Evolutionary conservation across 2,329 filamentous ascomycete species (phyloP).

Genomic region (Ilyonectria sp.): DNA sequence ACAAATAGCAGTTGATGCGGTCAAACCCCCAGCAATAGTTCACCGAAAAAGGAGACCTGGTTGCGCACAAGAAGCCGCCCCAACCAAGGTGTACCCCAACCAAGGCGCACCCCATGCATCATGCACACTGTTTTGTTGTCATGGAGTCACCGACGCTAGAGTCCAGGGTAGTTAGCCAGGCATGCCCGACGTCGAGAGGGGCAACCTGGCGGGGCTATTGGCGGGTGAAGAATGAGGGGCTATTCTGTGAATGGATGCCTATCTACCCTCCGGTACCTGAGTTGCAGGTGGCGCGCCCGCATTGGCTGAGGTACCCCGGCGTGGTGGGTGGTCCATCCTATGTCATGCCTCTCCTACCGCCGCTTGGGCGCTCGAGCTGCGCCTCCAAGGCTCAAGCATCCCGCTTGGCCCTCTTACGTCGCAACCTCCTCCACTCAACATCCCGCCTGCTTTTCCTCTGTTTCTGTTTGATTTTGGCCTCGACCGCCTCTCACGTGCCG

Average conservation of each 20-base stretch:
- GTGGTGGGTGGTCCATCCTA: conserved; percentile 29
- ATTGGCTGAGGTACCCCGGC: conserved; percentile 26
- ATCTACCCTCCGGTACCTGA: conserved; percentile 19
- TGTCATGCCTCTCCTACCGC: conserved; percentile 42
- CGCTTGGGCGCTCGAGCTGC: conserved; percentile 42
- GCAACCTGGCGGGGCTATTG: conserved; percentile 47
- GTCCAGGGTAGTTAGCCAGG: conserved; percentile 30
- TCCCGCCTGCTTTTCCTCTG: conserved; percentile 34
- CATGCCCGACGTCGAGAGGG: conserved; percentile 46
- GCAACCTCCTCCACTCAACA: conserved; percentile 38
- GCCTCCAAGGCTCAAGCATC: conserved; percentile 41
- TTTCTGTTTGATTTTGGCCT: conserved; percentile 29
- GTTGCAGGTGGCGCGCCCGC: conserved; percentile 6
- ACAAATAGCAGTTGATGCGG: not conserved
- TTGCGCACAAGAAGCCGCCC: conserved; percentile 15
- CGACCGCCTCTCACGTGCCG: conserved; percentile 21
- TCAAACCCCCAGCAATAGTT: not conserved
- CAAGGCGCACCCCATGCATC: not conserved
- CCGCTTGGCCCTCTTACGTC: conserved; percentile 42
- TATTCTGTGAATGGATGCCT: conserved; percentile 18
- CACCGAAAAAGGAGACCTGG: conserved; percentile 15
- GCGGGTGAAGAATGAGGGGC: conserved; percentile 25
- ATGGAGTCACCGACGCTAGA: conserved; percentile 27
- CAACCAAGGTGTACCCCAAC: not conserved
- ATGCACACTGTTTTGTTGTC: conserved; percentile 25